Percentiles rank a stretch among this genome's conserved stretches.
Conservation (phyloP, 176 grass and related monocot species). For the Cenchrus americanus region DNA sequence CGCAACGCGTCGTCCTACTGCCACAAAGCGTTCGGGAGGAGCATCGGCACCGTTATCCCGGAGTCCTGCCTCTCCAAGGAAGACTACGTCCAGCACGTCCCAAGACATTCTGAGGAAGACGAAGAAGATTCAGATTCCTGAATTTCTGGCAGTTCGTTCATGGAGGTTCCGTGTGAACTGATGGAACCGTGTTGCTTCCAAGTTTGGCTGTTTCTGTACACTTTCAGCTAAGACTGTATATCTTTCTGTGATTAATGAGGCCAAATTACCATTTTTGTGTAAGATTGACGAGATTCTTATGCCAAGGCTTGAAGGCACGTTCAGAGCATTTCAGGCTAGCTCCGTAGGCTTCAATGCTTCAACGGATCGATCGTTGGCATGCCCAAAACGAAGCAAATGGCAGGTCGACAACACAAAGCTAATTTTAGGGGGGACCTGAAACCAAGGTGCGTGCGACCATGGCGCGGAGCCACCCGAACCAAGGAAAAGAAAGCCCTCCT, state of each 20-base stretch:
- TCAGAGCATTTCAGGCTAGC: not conserved
- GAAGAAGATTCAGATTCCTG: constrained; percentile 14
- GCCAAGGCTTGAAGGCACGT: not conserved
- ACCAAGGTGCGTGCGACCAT: constrained; percentile 23
- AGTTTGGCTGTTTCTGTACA: not conserved
- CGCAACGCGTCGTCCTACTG: constrained; percentile 22
- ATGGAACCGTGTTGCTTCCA: not conserved
- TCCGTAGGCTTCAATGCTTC: not conserved
- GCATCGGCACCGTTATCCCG: constrained; percentile 36
- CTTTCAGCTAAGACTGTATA: not conserved
- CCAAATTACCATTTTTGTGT: not conserved
- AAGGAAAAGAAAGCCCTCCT: constrained; percentile 11
- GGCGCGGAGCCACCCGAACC: not conserved
- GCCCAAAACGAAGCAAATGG: not conserved
- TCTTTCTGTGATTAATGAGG: not conserved
- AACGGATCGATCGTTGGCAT: no score
- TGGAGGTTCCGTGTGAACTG: not conserved
- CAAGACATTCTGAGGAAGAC: not conserved
- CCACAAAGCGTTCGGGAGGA: constrained; percentile 41
- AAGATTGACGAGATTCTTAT: not conserved
- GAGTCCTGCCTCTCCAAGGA: constrained; percentile 44
- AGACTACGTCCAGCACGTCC: constrained; percentile 21
- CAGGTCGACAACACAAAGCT: not conserved
- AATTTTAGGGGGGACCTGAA: constrained; percentile 25
- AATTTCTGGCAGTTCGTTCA: not conserved